Conservation (phyloP, 2,329 filamentous ascomycete genomes). For the Pezizomycotina sp. region DNA sequence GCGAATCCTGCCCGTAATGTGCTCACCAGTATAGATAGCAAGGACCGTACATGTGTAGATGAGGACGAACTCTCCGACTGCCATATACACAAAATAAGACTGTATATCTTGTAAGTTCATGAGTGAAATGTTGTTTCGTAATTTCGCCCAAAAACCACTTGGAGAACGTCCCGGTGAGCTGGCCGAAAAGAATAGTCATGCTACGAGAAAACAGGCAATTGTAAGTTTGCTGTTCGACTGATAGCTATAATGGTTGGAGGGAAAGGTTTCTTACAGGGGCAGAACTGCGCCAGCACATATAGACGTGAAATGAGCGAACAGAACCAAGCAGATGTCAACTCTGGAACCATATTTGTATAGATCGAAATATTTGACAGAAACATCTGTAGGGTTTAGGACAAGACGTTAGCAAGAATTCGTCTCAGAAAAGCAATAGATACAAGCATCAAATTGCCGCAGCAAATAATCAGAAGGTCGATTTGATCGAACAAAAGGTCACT, state of each 20-base stretch:
- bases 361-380: constrained; percentile 46
- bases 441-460: too few relatives aligned
- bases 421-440: too few relatives aligned
- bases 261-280: too few relatives aligned
- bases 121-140: constrained; percentile 40
- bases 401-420: too few relatives aligned
- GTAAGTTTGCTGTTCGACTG: too few relatives aligned
- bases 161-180: constrained; percentile 56
- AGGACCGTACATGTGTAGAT: constrained; percentile 68
- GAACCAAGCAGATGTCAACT: constrained; percentile 47
- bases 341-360: constrained; percentile 55
- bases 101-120: constrained; percentile 45
- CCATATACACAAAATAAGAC: constrained; percentile 74
- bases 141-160: constrained; percentile 36
- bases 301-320: constrained; percentile 44
- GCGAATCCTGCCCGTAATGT: constrained; percentile 61
- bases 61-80: constrained; percentile 60
- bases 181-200: constrained; percentile 73
- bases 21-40: constrained; percentile 76
- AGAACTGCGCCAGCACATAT: constrained; percentile 59
- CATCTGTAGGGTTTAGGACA: too few relatives aligned
- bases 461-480: too few relatives aligned
- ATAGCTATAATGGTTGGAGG: too few relatives aligned
- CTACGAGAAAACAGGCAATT: too few relatives aligned
- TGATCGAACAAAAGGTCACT: too few relatives aligned